Evolutionary conservation across 345 rosid species (phyloP).

Genomic region (Citropsis articulata): DNA sequence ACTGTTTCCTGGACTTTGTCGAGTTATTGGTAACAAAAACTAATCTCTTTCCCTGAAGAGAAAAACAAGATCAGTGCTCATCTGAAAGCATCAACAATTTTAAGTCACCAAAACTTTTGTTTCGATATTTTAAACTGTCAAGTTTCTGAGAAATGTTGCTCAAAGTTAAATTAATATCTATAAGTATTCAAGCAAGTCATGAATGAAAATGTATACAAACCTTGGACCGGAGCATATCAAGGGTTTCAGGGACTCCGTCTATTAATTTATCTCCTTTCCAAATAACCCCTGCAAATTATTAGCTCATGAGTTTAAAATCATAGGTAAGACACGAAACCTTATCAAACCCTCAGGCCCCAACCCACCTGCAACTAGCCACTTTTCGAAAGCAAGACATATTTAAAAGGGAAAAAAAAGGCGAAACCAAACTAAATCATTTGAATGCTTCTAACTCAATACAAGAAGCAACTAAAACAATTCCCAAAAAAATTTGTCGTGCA

Average conservation of each 20-base stretch:
- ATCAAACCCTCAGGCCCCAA: not conserved
- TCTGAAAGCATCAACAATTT: not conserved
- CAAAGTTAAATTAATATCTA: not conserved
- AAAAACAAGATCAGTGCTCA: not conserved
- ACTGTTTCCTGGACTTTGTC: constrained; percentile 94
- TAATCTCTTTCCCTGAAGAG: constrained; percentile 77
- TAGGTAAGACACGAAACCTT: not conserved
- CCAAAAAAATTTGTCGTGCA: too few species aligned
- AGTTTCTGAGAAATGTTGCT: not conserved
- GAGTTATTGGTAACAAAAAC: constrained; percentile 98
- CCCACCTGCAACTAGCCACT: not conserved
- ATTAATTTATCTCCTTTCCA: constrained; percentile 98
- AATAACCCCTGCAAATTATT: constrained; percentile 64
- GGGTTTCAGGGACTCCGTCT: constrained; percentile 92
- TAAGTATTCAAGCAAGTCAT: not conserved
- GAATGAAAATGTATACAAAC: constrained; percentile 34
- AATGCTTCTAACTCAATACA: not conserved
- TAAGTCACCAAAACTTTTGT: not conserved
- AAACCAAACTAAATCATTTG: not conserved
- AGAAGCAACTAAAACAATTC: not conserved
- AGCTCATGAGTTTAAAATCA: not conserved
- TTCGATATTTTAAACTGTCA: not conserved
- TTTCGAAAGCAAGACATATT: not conserved
- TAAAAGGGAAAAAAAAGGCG: not conserved
- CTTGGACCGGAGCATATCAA: constrained; percentile 92